phyloP scores from a whole-genome alignment of 768 basidiomycete genomes.

The Boletus eberwhitei region DNA sequence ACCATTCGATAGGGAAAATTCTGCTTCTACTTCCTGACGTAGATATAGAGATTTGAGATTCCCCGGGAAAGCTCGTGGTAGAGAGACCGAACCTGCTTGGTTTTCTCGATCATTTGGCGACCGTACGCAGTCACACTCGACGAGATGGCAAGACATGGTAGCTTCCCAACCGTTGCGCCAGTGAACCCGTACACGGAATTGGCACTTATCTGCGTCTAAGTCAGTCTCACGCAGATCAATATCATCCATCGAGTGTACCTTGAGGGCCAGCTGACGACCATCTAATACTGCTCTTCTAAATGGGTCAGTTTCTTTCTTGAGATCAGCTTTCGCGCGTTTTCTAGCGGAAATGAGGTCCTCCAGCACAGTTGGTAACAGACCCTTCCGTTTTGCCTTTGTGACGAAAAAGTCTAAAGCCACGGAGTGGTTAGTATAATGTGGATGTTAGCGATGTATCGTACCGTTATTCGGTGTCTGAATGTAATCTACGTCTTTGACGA shows the following conservation, averaged over 20 bases:
- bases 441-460: conserved; percentile 28
- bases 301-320: conserved; percentile 96
- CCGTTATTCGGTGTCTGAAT: conserved; percentile 95
- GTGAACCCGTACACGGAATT: conserved; percentile 99
- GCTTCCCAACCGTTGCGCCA: conserved; percentile 94
- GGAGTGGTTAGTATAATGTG: neutral
- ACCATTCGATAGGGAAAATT: conserved; percentile 84
- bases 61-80: neutral
- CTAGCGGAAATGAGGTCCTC: conserved; percentile 93
- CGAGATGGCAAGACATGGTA: conserved; percentile 94
- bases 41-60: neutral
- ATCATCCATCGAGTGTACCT: conserved; percentile 45
- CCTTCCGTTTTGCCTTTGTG: conserved; percentile 70
- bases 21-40: conserved; percentile 76
- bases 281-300: conserved; percentile 97
- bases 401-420: conserved; percentile 76
- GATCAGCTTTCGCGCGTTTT: conserved; percentile 91
- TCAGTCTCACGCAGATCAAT: neutral
- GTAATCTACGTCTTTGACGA: conserved; percentile 87
- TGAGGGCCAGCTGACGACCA: conserved; percentile 94
- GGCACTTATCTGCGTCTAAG: conserved; percentile 78
- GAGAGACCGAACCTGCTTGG: conserved; percentile 62
- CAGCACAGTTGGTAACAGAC: conserved; percentile 84
- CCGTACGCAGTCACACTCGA: conserved; percentile 95
- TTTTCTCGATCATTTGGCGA: conserved; percentile 98